Evolutionary conservation across 2,329 filamentous ascomycete species (phyloP).

Genomic region (Cryoendolithus antarcticus): DNA sequence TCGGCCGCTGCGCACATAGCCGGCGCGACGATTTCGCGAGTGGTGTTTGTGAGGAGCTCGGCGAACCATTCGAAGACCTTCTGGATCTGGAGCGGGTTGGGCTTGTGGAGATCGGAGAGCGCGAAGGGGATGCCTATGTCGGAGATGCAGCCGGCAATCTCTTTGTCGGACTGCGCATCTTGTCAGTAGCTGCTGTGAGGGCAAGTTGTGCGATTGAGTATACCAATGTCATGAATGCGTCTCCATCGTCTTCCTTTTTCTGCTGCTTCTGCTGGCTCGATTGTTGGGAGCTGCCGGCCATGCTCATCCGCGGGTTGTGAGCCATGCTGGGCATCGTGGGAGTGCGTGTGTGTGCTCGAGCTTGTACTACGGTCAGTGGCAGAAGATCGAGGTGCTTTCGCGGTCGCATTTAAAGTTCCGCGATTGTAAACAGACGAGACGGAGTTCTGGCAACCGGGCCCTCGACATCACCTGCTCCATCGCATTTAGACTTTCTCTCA

Average conservation of each 20-base stretch:
- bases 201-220: constrained; percentile 4
- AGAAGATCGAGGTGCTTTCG: too few species aligned
- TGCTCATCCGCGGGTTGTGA: constrained; percentile 40
- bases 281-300: constrained; percentile 30
- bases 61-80: constrained; percentile 98
- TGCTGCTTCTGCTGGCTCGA: constrained; percentile 23
- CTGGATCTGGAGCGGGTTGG: constrained; percentile 87
- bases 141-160: constrained; percentile 93
- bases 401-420: neutral
- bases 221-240: constrained; percentile 41
- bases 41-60: constrained; percentile 84
- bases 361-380: too few species aligned
- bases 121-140: constrained; percentile 90
- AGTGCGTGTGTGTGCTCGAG: too few species aligned
- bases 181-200: constrained; percentile 4
- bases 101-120: constrained; percentile 78
- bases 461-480: too few species aligned
- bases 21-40: constrained; percentile 83
- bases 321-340: constrained; percentile 32
- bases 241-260: constrained; percentile 31
- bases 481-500: too few species aligned
- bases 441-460: too few species aligned
- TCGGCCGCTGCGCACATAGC: constrained; percentile 88
- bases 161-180: constrained; percentile 46
- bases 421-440: too few species aligned